Percentiles rank a stretch among this genome's conserved stretches.
Conservation (phyloP, 805 yeast species). For the Tetrapisispora nanseiensis region DNA sequence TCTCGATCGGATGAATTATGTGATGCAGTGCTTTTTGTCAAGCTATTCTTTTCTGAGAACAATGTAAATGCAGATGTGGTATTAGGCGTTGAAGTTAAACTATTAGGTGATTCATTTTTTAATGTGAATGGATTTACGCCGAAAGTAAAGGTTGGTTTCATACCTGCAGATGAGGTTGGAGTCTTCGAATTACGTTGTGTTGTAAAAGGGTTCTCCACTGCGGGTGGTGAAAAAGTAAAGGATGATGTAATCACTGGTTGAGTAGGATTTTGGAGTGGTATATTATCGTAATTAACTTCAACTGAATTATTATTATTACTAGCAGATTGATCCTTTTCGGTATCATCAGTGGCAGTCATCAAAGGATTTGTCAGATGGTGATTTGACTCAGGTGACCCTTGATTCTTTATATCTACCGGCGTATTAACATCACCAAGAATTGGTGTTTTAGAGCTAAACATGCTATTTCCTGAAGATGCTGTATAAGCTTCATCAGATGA, state of each 20-base stretch:
- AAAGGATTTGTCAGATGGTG: not conserved
- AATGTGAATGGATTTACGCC: conserved; percentile 3
- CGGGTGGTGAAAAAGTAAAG: conserved; percentile 4
- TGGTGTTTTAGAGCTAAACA: too few relatives aligned
- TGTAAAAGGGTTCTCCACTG: conserved; percentile 14
- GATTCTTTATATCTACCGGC: too few relatives aligned
- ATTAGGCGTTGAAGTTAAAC: not conserved
- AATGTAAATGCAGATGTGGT: not conserved
- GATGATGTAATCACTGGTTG: conserved; percentile 8
- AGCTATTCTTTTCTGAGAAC: not conserved
- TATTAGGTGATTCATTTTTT: not conserved
- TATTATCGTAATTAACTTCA: not conserved
- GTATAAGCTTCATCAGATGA: too few relatives aligned
- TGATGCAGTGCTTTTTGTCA: not conserved
- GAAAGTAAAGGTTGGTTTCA: conserved; percentile 12
- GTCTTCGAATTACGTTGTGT: conserved; percentile 2
- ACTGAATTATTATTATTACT: not conserved
- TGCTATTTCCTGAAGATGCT: too few relatives aligned
- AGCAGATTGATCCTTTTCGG: too few relatives aligned
- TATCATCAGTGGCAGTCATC: too few relatives aligned
- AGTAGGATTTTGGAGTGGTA: conserved; percentile 5
- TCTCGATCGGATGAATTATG: not conserved
- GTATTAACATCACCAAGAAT: too few relatives aligned
- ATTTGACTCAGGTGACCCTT: too few relatives aligned
- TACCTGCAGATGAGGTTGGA: conserved; percentile 4